phyloP scores from a whole-genome alignment of 2,329 filamentous ascomycete genomes.

The Cladosporium austrohemisphaericum region DNA sequence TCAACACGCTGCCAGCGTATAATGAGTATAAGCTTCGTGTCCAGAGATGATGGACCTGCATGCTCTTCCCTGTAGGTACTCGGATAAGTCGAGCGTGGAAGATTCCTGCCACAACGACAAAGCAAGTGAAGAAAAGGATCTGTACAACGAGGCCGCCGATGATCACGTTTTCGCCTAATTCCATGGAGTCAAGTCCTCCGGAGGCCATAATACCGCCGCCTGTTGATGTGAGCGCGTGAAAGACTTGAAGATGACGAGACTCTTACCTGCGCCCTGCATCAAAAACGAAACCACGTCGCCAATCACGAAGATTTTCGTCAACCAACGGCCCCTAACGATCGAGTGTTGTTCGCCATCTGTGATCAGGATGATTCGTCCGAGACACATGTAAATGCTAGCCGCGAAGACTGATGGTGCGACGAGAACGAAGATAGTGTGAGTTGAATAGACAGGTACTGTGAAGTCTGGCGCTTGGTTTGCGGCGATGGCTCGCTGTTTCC shows the following conservation, averaged over 20 bases:
- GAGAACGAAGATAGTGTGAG: constrained; percentile 39
- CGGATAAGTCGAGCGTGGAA: constrained; percentile 43
- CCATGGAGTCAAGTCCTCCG: constrained; percentile 26
- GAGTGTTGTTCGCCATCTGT: constrained; percentile 38
- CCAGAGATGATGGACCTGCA: constrained; percentile 31
- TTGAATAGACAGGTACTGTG: constrained; percentile 22
- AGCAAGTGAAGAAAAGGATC: constrained; percentile 55
- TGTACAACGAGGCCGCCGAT: constrained; percentile 57
- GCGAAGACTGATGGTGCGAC: constrained; percentile 49
- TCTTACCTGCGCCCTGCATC: constrained; percentile 40
- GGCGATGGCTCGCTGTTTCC: constrained; percentile 16
- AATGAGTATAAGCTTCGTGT: constrained; percentile 34
- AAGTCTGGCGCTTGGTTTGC: constrained; percentile 1
- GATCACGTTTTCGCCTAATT: constrained; percentile 51
- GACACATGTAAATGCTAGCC: constrained; percentile 51
- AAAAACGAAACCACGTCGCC: constrained; percentile 54
- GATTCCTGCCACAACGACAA: constrained; percentile 46
- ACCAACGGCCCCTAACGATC: constrained; percentile 40
- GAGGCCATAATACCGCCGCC: constrained; percentile 41
- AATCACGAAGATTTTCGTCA: constrained; percentile 54
- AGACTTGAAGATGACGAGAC: neutral
- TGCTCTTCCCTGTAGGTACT: constrained; percentile 26
- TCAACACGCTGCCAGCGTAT: constrained; percentile 40
- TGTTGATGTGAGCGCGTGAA: too few species aligned
- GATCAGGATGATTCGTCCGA: constrained; percentile 46